Conservation (phyloP, 495 filamentous ascomycete genomes). For the Schizothecium vesticola region DNA sequence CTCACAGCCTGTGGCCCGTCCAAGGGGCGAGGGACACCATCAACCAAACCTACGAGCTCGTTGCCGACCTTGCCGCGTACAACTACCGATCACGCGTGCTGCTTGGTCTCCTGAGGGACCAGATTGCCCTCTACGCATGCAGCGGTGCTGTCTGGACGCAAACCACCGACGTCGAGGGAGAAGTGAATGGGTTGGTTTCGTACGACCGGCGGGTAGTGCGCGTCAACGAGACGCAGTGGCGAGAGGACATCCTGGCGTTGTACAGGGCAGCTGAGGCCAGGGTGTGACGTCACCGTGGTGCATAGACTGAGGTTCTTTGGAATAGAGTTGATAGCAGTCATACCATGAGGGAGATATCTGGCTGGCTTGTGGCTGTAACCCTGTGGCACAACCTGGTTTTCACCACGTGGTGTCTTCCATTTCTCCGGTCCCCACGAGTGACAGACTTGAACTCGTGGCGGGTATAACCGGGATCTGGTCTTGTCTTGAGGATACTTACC, state of each 20-base stretch:
- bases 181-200: constrained; percentile 64
- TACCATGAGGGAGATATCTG: background rate
- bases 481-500: background rate
- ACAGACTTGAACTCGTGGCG: background rate
- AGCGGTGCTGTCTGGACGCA: constrained; percentile 60
- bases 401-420: background rate
- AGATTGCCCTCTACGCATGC: constrained; percentile 52
- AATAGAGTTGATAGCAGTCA: background rate
- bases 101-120: constrained; percentile 52
- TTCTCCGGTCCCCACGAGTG: background rate
- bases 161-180: constrained; percentile 69
- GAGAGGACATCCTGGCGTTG: constrained; percentile 51
- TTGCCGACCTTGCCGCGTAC: constrained; percentile 51
- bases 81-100: constrained; percentile 55
- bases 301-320: background rate
- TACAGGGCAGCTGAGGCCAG: constrained; percentile 47
- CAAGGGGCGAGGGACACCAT: constrained; percentile 50
- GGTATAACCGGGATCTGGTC: background rate
- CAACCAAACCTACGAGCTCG: constrained; percentile 62
- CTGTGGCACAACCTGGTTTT: background rate
- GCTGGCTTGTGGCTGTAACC: background rate
- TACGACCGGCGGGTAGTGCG: constrained; percentile 56
- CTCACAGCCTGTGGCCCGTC: constrained; percentile 50
- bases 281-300: background rate
- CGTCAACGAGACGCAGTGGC: constrained; percentile 54